Percentiles rank a stretch among this genome's conserved stretches.
Conservation (phyloP, 768 basidiomycete genomes). For the Suillus americanus region DNA sequence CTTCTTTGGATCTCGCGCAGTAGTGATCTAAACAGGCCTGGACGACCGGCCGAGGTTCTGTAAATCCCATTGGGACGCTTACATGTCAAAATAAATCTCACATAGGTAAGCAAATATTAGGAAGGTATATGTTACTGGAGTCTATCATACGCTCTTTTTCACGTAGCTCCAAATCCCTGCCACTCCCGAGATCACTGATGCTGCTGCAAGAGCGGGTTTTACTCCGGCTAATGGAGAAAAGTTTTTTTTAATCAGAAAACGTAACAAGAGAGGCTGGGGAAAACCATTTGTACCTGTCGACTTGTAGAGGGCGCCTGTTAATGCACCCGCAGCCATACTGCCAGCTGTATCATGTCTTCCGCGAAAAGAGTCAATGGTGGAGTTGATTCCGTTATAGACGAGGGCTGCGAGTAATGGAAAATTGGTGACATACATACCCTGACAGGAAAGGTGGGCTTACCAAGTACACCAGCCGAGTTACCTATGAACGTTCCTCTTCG, state of each 20-base stretch:
- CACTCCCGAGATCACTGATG: constrained; percentile 83
- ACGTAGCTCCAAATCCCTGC: constrained; percentile 95
- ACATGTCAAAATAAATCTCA: constrained; percentile 16
- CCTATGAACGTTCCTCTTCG: constrained; percentile 96
- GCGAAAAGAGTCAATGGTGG: constrained; percentile 83
- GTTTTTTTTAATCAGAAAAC: constrained; percentile 33
- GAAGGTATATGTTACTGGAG: constrained; percentile 39
- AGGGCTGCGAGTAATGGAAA: constrained; percentile 62
- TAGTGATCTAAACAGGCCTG: constrained; percentile 15
- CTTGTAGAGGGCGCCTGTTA: constrained; percentile 91
- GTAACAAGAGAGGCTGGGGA: constrained; percentile 29
- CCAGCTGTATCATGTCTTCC: constrained; percentile 91
- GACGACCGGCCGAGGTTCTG: constrained; percentile 16
- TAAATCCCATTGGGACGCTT: constrained; percentile 31
- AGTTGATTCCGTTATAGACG: constrained; percentile 95
- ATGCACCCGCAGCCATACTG: constrained; percentile 87
- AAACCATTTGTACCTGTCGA: constrained; percentile 75
- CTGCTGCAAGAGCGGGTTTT: constrained; percentile 84
- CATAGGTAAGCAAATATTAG: constrained; percentile 40
- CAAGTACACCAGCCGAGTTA: constrained; percentile 96
- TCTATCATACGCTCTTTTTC: constrained; percentile 81
- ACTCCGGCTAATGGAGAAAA: constrained; percentile 75
- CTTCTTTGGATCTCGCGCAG: constrained; percentile 29
- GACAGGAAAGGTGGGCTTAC: constrained; percentile 55
- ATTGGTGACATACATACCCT: constrained; percentile 41